Base-by-base conservation (phyloP, 1,284 basidiomycete species). In the Melampsora americana region DNA sequence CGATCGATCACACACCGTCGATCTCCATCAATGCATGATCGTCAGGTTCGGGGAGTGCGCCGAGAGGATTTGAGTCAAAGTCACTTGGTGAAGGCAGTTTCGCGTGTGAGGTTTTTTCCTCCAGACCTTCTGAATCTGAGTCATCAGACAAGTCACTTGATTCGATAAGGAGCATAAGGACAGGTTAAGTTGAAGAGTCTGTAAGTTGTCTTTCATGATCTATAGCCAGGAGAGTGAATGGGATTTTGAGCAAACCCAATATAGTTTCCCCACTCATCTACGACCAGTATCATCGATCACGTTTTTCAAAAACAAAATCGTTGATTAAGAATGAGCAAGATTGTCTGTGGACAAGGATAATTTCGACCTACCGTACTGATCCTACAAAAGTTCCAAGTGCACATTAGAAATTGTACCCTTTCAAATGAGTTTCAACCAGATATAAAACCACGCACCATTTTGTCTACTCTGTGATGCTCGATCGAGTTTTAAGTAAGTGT, bases 221-320 rank as follows among this genome's bases (percentile, higher is more conserved):
- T n/a, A 32, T 12, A 35, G 35, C 48, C 53, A 46, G 60, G 6
- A 18, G 6, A 35, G 20, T 6, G 14, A 7, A 35, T 42, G 39
- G 12, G 12, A 42, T 42, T 42, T 42, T 42, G 11, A 16, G n/a
- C 65, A 61, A 26, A 68, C 72, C 72, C 72, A 39, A 75, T 75
- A 23, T 61, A 75, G 44, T 75, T 75, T 12, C 72, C 72, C 72
- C 72, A 75, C n/a, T 75, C 72, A 59, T 75, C 72, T 75, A 46
- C 44, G 61, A 61, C 26, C 28, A 53, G 56, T 28, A 48, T 26
- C 35, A 26, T 42, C 50, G 32, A 28, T 42, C 23, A 46, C 20
- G 56, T 16, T 26, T 4, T 32, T 66, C 9, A 28, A 44, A 50
- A 30, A 39, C 42, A 9, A 32, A 26, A 39, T 46, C 11, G 32